Evolutionary conservation across 352 stramenopile species (phyloP).

Genomic region (Phytophthora parvispora): DNA sequence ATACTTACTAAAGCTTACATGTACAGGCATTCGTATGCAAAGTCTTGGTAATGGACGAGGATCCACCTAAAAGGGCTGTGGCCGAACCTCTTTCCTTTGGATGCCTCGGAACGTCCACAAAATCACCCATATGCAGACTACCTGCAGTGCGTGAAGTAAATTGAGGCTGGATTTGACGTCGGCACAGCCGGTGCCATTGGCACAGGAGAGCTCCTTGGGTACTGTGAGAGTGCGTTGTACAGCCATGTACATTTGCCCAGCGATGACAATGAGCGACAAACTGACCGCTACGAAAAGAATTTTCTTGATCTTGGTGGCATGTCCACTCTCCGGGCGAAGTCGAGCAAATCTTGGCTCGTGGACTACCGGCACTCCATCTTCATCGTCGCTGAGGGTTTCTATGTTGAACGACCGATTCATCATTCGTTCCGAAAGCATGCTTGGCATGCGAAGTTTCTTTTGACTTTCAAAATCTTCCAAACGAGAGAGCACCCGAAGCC

Average conservation of each 20-base stretch:
- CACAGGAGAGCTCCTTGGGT: conserved; percentile 52
- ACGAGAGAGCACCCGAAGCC: conserved; percentile 30
- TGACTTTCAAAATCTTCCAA: conserved; percentile 29
- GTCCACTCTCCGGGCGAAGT: conserved; percentile 8
- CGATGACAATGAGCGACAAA: conserved; percentile 27
- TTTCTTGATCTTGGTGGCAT: conserved; percentile 29
- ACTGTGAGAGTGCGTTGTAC: conserved; percentile 19
- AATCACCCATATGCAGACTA: conserved; percentile 27
- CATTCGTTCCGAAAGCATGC: conserved; percentile 10
- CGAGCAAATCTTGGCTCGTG: conserved; percentile 8
- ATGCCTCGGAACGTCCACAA: conserved; percentile 35
- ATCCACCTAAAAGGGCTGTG: conserved; percentile 15
- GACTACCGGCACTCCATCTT: conserved; percentile 29
- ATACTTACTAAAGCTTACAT: not conserved
- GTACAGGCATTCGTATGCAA: not conserved
- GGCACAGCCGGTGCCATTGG: conserved; percentile 58
- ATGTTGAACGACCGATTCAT: conserved; percentile 33
- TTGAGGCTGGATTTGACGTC: conserved; percentile 34
- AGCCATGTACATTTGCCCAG: conserved; percentile 59
- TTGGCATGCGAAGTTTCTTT: conserved; percentile 18
- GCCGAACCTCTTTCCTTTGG: conserved; percentile 13
- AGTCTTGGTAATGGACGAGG: not conserved
- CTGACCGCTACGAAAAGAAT: conserved; percentile 33
- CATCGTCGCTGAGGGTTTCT: conserved; percentile 28
- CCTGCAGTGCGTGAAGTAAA: conserved; percentile 39